A percentile compares a stretch with the other conserved stretches of the same genome.
Evolutionary conservation across 1,284 basidiomycete species (phyloP).

Genomic region (Cutaneotrichosporon cutaneum): DNA sequence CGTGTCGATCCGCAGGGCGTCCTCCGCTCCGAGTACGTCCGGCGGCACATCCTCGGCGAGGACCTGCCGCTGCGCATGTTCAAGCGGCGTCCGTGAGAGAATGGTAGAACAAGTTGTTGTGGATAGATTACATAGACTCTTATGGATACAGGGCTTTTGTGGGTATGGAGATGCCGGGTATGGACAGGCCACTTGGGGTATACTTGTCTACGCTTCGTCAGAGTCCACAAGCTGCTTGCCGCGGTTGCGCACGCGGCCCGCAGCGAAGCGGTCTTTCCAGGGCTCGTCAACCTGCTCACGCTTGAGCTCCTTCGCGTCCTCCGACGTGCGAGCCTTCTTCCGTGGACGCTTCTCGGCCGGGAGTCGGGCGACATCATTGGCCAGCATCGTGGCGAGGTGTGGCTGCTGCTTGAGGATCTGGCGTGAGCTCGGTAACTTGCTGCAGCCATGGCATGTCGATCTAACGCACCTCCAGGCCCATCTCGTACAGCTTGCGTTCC

Average conservation of each 20-base stretch:
- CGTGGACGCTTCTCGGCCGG: background rate
- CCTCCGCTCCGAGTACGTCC: conserved; percentile 62
- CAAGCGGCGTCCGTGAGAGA: conserved; percentile 29
- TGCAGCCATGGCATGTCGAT: background rate
- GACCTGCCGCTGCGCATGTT: conserved; percentile 43
- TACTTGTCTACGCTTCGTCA: background rate
- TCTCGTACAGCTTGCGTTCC: conserved; percentile 41
- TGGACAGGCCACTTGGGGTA: background rate
- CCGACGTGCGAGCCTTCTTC: background rate
- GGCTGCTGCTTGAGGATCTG: conserved; percentile 36
- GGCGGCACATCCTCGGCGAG: conserved; percentile 57
- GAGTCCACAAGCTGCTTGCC: conserved; percentile 12
- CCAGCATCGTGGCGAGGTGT: conserved; percentile 32
- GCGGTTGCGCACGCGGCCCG: conserved; percentile 6
- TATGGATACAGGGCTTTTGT: background rate
- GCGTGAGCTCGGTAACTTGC: background rate
- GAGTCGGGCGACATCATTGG: conserved; percentile 30
- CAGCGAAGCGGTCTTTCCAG: conserved; percentile 9
- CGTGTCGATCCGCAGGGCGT: conserved; percentile 76
- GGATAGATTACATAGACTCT: conserved; percentile 14
- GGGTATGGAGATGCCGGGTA: conserved; percentile 12
- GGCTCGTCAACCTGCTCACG: conserved; percentile 11
- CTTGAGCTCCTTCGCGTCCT: background rate
- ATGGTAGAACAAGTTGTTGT: background rate
- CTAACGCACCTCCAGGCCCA: conserved; percentile 37